Conservation (phyloP, 805 yeast species). For the Kuraishia floccosa region DNA sequence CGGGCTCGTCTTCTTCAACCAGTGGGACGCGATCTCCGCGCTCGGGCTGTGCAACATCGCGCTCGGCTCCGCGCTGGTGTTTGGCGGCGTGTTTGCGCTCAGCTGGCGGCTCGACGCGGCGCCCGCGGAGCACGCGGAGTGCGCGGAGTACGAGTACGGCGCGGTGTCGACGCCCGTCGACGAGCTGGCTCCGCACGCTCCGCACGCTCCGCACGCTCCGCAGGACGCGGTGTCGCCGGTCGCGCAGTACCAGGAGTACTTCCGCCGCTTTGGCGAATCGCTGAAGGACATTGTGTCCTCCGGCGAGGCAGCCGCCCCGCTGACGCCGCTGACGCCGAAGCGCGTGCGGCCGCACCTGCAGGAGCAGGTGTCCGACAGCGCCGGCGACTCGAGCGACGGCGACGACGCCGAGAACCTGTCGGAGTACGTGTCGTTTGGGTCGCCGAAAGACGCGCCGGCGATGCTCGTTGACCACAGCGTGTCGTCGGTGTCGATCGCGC, state of each 20-base stretch:
- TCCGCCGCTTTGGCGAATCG: too few relatives aligned
- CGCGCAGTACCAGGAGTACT: too few relatives aligned
- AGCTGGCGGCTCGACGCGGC: slow-evolving; percentile 34
- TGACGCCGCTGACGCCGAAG: neutral
- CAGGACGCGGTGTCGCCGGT: neutral
- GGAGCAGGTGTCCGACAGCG: neutral
- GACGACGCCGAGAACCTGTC: slow-evolving; percentile 2
- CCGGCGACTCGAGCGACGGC: neutral
- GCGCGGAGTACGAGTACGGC: neutral
- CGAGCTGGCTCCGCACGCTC: neutral
- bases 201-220: neutral
- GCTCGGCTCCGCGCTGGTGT: slow-evolving; percentile 35
- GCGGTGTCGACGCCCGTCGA: neutral
- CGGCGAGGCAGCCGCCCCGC: neutral
- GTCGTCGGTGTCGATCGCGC: too few relatives aligned
- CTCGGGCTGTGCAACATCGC: slow-evolving; percentile 25
- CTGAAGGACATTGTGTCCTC: neutral
- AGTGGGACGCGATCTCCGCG: slow-evolving; percentile 26
- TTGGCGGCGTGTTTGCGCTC: slow-evolving; percentile 59
- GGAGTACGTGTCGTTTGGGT: slow-evolving; percentile 28
- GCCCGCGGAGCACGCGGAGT: neutral
- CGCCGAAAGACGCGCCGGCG: slow-evolving; percentile 17
- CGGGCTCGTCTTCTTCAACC: slow-evolving; percentile 48
- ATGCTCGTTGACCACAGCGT: neutral
- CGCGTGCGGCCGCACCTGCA: neutral